Base-by-base conservation (phyloP, 345 rosid species). In the Populus deltoides region DNA sequence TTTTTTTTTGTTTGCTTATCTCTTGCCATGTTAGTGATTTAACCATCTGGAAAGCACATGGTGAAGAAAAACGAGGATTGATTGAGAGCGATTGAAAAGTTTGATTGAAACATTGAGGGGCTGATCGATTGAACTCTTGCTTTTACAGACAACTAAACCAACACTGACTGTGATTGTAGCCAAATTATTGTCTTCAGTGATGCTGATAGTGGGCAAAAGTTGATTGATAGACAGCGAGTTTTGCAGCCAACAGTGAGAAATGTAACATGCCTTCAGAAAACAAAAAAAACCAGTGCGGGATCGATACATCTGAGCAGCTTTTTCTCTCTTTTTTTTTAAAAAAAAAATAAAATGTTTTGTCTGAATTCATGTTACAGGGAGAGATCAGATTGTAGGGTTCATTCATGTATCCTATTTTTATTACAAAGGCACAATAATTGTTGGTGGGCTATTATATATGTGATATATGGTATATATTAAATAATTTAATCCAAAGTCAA, bases 131-230 rank as follows among this genome's bases (percentile, higher is more conserved):
- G 68, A 43, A 49, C 67, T 75, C 72, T 45, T 59, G 72, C 80
- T 77, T 81, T 81, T 68, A 70, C 66, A 81, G 75, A 73, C 80
- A 78, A 68, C 20, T 45, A 77, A 74, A 20, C 78, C 76, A 74
- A 75, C 84, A 74, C 27, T 53, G 84, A 82, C 75, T 47, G 24
- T 31, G 76, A 82, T 65, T 35, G 51, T 38, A 41, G 33, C 73
- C 78, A 74, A 74, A 65, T 74, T 55, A 70, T 43, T 13, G 35
- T 39, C 27, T 35, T 61, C 39, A 69, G 41, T 51, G 75, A 77
- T 77, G 78, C 74, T 70, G 36, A 76, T 81, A 53, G 81, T 51
- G 69, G 4, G 38, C 6, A 55, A 72, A 69, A 66, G 41, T 3
- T 29, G 68, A 78, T 72, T 78, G 84, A 84, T 65, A 5, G 84